Evolutionary conservation across 345 rosid species (phyloP).

Genomic region (Rubroshorea leprosula): DNA sequence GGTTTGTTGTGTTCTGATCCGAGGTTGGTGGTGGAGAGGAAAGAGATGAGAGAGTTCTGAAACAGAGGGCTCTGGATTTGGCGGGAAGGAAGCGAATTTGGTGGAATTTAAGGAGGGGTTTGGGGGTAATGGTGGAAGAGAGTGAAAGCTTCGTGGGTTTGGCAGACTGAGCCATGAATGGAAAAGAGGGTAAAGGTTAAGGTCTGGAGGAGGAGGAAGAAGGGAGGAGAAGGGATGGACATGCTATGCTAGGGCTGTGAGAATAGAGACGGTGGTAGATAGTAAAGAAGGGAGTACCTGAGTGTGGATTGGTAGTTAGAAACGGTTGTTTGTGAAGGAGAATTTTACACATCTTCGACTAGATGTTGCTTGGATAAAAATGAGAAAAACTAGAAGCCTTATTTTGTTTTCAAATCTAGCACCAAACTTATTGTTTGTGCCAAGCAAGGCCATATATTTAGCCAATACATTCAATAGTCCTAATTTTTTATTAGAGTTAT

Average conservation of each 20-base stretch:
- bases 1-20: not conserved
- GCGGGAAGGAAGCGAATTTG: constrained; percentile 21
- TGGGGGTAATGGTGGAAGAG: constrained; percentile 33
- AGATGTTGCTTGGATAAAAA: not conserved
- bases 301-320: constrained; percentile 6
- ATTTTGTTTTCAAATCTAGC: no score
- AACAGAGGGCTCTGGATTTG: constrained; percentile 23
- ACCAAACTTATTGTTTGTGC: no score
- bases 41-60: constrained; percentile 28
- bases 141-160: constrained; percentile 28
- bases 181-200: constrained; percentile 22
- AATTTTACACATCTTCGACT: constrained; percentile 31
- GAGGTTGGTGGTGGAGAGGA: constrained; percentile 15
- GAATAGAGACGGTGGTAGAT: not conserved
- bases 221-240: constrained; percentile 19
- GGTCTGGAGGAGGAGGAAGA: constrained; percentile 23
- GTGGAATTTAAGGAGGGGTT: constrained; percentile 22
- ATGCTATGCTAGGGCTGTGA: constrained; percentile 2
- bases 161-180: constrained; percentile 40
- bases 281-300: not conserved
- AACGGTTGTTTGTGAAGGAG: constrained; percentile 39
- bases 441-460: no score
- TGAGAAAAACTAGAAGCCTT: no score
- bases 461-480: no score
- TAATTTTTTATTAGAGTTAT: no score